These are phyloP conservation scores for Citrus trifoliata DNA, from an alignment of 345 rosid genomes.

Conservation along the genomic window DNA sequence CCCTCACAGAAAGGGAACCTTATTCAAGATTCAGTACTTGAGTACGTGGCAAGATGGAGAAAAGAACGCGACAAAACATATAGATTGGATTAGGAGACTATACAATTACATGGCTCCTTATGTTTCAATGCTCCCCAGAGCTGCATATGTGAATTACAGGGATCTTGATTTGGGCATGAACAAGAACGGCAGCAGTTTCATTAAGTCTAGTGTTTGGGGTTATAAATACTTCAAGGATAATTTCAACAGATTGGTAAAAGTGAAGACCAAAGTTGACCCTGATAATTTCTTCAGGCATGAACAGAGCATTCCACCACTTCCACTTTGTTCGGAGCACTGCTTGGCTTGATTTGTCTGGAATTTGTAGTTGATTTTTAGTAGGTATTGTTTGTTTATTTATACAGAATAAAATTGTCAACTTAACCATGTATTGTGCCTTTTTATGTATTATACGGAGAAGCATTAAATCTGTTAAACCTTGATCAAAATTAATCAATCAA, in stretches of 20 bases:
- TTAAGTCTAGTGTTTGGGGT: neutral
- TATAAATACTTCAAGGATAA: conserved; percentile 8
- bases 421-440: neutral
- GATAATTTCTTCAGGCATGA: conserved; percentile 8
- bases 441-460: neutral
- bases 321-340: neutral
- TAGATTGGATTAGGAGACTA: conserved; percentile 11
- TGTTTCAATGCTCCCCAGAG: conserved; percentile 6
- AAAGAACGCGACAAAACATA: conserved; percentile 7
- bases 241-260: conserved; percentile 10
- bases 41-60: conserved; percentile 7
- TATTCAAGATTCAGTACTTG: conserved; percentile 1
- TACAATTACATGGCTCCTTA: conserved; percentile 14
- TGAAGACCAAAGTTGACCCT: conserved; percentile 20
- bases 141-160: conserved; percentile 6
- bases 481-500: no score
- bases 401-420: neutral
- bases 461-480: no score
- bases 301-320: conserved; percentile 7
- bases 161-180: conserved; percentile 8
- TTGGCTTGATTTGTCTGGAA: neutral
- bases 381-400: neutral
- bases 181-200: neutral
- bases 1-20: conserved; percentile 1
- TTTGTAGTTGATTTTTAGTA: conserved; percentile 1